Evolutionary conservation across 768 basidiomycete genomes (phyloP).

Genomic region (Boletus reticulatus): DNA sequence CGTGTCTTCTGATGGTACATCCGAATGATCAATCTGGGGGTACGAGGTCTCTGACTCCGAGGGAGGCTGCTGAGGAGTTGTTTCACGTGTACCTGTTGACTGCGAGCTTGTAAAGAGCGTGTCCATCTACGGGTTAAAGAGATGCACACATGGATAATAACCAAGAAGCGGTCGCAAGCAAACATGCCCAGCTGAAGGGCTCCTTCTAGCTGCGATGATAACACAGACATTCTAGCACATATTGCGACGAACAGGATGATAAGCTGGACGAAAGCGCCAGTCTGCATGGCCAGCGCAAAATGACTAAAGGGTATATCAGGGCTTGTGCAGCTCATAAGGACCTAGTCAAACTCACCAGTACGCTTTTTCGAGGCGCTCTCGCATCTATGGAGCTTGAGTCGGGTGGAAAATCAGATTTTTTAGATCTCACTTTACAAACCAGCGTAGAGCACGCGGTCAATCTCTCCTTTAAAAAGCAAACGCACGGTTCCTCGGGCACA

Average conservation of each 20-base stretch:
- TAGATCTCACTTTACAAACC: slow-evolving; percentile 44
- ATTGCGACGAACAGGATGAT: slow-evolving; percentile 62
- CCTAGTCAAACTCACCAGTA: slow-evolving; percentile 45
- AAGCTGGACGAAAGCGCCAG: slow-evolving; percentile 70
- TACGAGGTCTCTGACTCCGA: background rate
- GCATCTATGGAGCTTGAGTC: slow-evolving; percentile 37
- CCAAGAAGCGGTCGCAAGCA: slow-evolving; percentile 28
- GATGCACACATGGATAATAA: slow-evolving; percentile 33
- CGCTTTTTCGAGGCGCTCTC: slow-evolving; percentile 43
- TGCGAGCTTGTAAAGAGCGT: slow-evolving; percentile 10
- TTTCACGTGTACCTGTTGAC: slow-evolving; percentile 7
- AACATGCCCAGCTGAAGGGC: slow-evolving; percentile 31
- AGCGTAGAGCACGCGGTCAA: slow-evolving; percentile 37
- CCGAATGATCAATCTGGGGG: background rate
- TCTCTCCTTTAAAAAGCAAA: slow-evolving; percentile 36
- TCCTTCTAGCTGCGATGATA: slow-evolving; percentile 45
- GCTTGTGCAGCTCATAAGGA: background rate
- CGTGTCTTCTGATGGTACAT: slow-evolving; percentile 12
- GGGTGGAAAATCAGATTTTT: background rate
- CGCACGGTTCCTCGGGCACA: slow-evolving; percentile 41
- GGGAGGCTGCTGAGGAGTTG: background rate
- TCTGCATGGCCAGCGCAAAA: slow-evolving; percentile 62
- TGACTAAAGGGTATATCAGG: slow-evolving; percentile 39
- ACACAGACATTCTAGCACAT: slow-evolving; percentile 50
- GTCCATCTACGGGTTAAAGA: background rate